A percentile compares a stretch with the other conserved stretches of the same genome.
These are phyloP conservation scores for Trichosphaerium sp. DNA, from an alignment of 78 protist genomes.

Conservation along the genomic window DNA sequence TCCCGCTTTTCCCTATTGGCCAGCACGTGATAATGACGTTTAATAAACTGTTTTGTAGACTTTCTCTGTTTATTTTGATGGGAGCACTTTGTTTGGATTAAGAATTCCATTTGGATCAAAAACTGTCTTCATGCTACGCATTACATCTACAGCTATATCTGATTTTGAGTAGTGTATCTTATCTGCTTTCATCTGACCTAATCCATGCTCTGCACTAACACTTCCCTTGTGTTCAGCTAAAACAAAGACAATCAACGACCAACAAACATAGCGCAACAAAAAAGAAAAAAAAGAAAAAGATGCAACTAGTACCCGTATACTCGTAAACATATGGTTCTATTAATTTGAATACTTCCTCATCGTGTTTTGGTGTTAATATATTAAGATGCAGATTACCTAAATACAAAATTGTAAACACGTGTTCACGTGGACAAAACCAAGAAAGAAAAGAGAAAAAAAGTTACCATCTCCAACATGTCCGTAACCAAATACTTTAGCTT, in stretches of 20 bases:
- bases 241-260: neutral
- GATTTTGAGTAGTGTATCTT: constrained; percentile 44
- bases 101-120: constrained; percentile 82
- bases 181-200: constrained; percentile 65
- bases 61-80: constrained; percentile 6
- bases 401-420: neutral
- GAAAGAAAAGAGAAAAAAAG: neutral
- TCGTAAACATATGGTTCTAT: constrained; percentile 77
- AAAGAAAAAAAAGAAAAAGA: neutral
- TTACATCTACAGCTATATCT: constrained; percentile 20
- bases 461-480: constrained; percentile 84
- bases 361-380: constrained; percentile 21
- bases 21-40: no score
- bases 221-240: constrained; percentile 34
- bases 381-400: constrained; percentile 74
- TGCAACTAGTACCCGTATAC: constrained; percentile 33
- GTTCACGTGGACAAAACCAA: neutral
- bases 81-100: constrained; percentile 76
- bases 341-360: neutral
- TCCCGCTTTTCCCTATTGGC: no score
- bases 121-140: constrained; percentile 49
- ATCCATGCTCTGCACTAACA: constrained; percentile 83
- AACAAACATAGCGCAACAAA: neutral
- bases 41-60: neutral
- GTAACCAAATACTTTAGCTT: constrained; percentile 38